A percentile compares a stretch with the other conserved stretches of the same genome.
Conservation (phyloP, 805 yeast genomes). For the Kodamaea sagamina region DNA sequence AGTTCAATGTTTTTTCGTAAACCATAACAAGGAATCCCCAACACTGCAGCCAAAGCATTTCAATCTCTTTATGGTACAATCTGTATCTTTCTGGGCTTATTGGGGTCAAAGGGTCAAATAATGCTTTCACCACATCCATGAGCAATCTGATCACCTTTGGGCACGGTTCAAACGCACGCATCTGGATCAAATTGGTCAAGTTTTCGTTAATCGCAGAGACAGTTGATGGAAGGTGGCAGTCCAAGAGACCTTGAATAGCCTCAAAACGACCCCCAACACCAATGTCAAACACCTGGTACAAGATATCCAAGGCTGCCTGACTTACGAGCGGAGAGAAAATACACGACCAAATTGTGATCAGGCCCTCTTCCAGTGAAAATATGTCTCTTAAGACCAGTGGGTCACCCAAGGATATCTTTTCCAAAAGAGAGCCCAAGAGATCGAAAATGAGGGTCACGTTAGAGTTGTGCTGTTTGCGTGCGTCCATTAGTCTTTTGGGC, state of each 20-base stretch:
- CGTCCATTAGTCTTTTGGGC: conserved; percentile 24
- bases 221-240: conserved; percentile 44
- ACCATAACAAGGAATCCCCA: conserved; percentile 77
- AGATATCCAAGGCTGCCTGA: conserved; percentile 68
- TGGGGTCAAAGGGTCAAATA: conserved; percentile 70
- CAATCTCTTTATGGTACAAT: conserved; percentile 23
- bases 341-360: conserved; percentile 74
- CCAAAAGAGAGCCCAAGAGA: conserved; percentile 27
- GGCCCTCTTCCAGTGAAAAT: conserved; percentile 34
- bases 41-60: conserved; percentile 61
- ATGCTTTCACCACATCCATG: conserved; percentile 67
- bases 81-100: conserved; percentile 28
- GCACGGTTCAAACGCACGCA: conserved; percentile 66
- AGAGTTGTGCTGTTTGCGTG: conserved; percentile 33
- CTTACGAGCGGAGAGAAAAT: conserved; percentile 66
- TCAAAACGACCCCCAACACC: conserved; percentile 70
- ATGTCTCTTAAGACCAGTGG: conserved; percentile 25
- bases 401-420: conserved; percentile 35
- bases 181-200: conserved; percentile 44
- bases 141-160: conserved; percentile 72
- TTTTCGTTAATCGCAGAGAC: conserved; percentile 51
- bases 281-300: conserved; percentile 72
- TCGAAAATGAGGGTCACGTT: conserved; percentile 26
- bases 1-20: conserved; percentile 62
- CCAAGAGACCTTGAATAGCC: conserved; percentile 60